Evolutionary conservation across 2,329 filamentous ascomycete genomes (phyloP), one percentile per base, ranked within the genome.

Genomic region (Emergomyces orientalis): DNA sequence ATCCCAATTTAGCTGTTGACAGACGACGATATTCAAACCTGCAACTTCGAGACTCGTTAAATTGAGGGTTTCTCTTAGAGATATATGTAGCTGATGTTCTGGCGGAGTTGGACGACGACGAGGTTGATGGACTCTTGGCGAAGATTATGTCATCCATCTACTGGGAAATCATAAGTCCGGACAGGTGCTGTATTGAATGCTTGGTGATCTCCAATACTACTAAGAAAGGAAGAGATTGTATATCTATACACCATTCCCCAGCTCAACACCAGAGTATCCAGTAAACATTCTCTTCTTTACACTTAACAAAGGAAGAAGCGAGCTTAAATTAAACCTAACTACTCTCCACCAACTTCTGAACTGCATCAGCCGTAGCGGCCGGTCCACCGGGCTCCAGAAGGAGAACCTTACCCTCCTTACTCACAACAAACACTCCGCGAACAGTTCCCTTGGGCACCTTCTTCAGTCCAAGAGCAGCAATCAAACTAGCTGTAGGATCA

Each of bases 381-480:
- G 93, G 92, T 41, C 88, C 85, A 64, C 91, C 93, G 0, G 87
- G 76, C 77, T 93, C 84, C 43, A 86, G 83, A 25, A 89, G 84
- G 45, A 95, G 81, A 27, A 96, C 85, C 75, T 92, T 91, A 63
- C 91, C 92, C 30, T 82, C 74, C 80, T 94, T 95, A 75, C 89
- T 83, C 61, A 97, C 82, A 59, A 90, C 89, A 69, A 97, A 95
- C 47, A 97, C 91, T 67, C 93, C 94, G 66, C 94, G 86, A 59
- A 84, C 85, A 19, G 91, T 96, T 65, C 90, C 88, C 76, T 86
- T 89, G 55, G 89, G 88, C 8, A 81, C 75, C 80, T 97, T 97
- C 79, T 91, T 92, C 67, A 97, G 78, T n/a, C 92, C 93, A 73
- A 97, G 89, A 62, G 91, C 91, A 14, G 76, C 81, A 70, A 97